These are phyloP conservation scores for Paraphysoderma sedebokerense DNA, from an alignment of 371 early-diverging fungal genomes.

Conservation along the genomic window DNA sequence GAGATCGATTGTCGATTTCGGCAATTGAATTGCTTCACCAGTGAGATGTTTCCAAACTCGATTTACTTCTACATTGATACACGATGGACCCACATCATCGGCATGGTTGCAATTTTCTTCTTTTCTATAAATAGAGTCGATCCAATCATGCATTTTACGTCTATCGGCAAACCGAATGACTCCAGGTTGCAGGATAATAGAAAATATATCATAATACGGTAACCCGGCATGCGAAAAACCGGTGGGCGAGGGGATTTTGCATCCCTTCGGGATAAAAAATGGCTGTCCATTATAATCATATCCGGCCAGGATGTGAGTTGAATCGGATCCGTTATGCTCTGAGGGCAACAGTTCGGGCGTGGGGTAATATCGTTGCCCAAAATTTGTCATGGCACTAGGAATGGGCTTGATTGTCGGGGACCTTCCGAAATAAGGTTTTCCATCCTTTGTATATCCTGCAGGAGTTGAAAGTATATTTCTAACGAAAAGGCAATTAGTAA, in stretches of 20 bases:
- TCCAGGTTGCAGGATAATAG: slow-evolving; percentile 27
- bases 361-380: slow-evolving; percentile 25
- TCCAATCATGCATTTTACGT: no score
- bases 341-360: background rate
- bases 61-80: no score
- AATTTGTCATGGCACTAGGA: slow-evolving; percentile 20
- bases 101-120: no score
- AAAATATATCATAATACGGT: slow-evolving; percentile 28
- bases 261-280: slow-evolving; percentile 29
- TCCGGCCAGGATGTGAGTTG: slow-evolving; percentile 16
- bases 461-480: slow-evolving; percentile 24
- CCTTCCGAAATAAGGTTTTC: slow-evolving; percentile 23
- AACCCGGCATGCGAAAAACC: slow-evolving; percentile 36
- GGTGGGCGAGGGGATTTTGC: slow-evolving; percentile 22
- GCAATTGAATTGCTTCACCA: no score
- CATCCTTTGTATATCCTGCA: slow-evolving; percentile 19
- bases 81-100: no score
- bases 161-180: no score
- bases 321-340: slow-evolving; percentile 1
- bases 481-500: background rate
- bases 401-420: slow-evolving; percentile 20
- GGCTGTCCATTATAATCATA: slow-evolving; percentile 31
- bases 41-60: no score
- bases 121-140: no score
- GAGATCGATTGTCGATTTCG: no score